Base-by-base conservation (phyloP, 2,329 filamentous ascomycete species). In the Cercospora sesami region DNA sequence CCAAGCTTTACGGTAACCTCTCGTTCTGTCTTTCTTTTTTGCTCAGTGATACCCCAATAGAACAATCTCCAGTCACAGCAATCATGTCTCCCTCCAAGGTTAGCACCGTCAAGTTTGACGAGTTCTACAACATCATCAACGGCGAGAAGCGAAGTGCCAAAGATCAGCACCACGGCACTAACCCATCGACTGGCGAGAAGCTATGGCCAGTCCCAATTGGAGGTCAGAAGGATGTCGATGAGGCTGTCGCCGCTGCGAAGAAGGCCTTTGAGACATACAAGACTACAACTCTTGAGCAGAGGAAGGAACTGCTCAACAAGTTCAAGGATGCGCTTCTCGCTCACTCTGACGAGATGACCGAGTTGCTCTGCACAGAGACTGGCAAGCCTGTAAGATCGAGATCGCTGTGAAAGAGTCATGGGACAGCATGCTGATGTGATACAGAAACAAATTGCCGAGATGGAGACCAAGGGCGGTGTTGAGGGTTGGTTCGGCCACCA, bases 11-110 rank as follows among this genome's bases (percentile, higher is more conserved):
- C 53, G 14, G 16, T 18, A 8, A 10, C 26, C 53, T 10, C 53
- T 23, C 53, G 23, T 33, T 58, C 16, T 31, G 53, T 31, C 36
- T 62, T 36, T 53, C 28, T 28, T 28, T 21, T 21, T 53, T 63
- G 42, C 45, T 53, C n/a, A 39, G 33, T 45, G 36, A 51, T 53
- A 53, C 18, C 28, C 26, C 39, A 12, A n/a, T n/a, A 18, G 23
- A 51, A 23, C 42, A 33, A 31, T 21, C 6, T 51, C 39, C 48
- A 23, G 10, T 31, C 33, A 68, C 55, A 55, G 61, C 65, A 61
- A 80, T 63, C 71, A 83, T 83, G 82, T 82, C 81, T 78, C 81
- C 81, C 36, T 79, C 78, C 68, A 82, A 82, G 70, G 77, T 81
- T 18, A 77, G 78, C 60, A 74, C 70, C 62, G 75, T 81, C 70